Base-by-base conservation (phyloP, 345 rosid genomes). In the Eucalyptus viminalis region DNA sequence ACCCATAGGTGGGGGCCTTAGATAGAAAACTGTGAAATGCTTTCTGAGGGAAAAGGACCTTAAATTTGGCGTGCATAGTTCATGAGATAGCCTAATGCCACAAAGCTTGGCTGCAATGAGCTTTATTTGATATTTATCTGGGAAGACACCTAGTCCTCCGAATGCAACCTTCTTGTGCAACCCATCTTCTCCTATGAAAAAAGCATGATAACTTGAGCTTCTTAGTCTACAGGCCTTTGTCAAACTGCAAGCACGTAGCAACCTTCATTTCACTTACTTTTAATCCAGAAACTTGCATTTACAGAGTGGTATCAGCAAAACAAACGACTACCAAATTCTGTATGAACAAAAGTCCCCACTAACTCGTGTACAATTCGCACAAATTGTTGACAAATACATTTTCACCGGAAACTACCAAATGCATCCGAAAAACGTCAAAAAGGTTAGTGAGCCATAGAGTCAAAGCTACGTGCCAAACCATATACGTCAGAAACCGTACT, bases 371-470 rank as follows among this genome's bases (percentile, higher is more conserved):
- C 29, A 37, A 34, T 9, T 2, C 45, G 25, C 81, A 19, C 81
- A 6, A 37, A 72, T 1, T 5, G 4, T 17, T 3, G 6, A 9
- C 8, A 40, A 37, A 8, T 40, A 67, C 17, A 67, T 67, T 67
- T 69, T 34, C 24, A 9, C 7, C 2, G 1, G 7, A 69, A 69
- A 2, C 80, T 16, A 67, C 24, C 40, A n/a, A n/a, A n/a, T n/a
- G 1, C 37, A 11, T 29, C 17, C 17, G 37, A 14, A 67, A 65
- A 65, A 65, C 0, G 1, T 8, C 12, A 4, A 15, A 15, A 67
- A 0, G 80, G 22, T 1, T 65, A 14, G 40, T 7, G 37, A 69
- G 0, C 80, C 11, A 37, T 34, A 0, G 25, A 5, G 27, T 72
- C 15, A 72, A 22, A 3, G 1, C 45, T 19, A 17, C 1, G 60